Evolutionary conservation across 768 basidiomycete genomes (phyloP).

Genomic region (Boletus fagicola): DNA sequence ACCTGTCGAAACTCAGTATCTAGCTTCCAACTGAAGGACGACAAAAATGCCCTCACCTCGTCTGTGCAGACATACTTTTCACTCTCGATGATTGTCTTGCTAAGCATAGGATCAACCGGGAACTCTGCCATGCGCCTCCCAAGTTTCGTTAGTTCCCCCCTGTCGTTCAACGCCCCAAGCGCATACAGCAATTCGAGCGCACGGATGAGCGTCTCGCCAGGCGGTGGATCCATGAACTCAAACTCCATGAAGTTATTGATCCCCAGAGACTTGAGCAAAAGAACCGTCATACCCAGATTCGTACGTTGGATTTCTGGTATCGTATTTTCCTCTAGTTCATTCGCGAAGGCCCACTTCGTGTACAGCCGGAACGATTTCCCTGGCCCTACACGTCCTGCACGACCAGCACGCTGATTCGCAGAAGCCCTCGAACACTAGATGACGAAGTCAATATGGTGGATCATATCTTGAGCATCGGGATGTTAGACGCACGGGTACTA

Average conservation of each 20-base stretch:
- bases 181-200: slow-evolving; percentile 94
- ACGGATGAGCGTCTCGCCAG: slow-evolving; percentile 95
- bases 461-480: background rate
- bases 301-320: slow-evolving; percentile 99
- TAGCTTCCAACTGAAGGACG: background rate
- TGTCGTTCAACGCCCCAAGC: slow-evolving; percentile 91
- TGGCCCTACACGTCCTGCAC: slow-evolving; percentile 96
- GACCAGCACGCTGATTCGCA: slow-evolving; percentile 94
- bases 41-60: slow-evolving; percentile 57
- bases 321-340: slow-evolving; percentile 95
- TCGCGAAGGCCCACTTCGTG: slow-evolving; percentile 96
- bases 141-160: slow-evolving; percentile 95
- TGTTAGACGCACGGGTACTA: slow-evolving; percentile 78
- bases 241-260: slow-evolving; percentile 99
- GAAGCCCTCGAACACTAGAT: slow-evolving; percentile 91
- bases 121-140: slow-evolving; percentile 98
- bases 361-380: slow-evolving; percentile 98
- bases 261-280: slow-evolving; percentile 92
- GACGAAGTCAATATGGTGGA: background rate
- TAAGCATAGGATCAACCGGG: slow-evolving; percentile 97
- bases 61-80: slow-evolving; percentile 94
- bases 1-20: slow-evolving; percentile 47
- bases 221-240: slow-evolving; percentile 98
- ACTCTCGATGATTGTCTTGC: slow-evolving; percentile 93
- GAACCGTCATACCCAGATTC: slow-evolving; percentile 92